These are phyloP conservation scores for Epichloe aotearoae DNA, from an alignment of 2,329 filamentous ascomycete genomes.

Conservation along the genomic window DNA sequence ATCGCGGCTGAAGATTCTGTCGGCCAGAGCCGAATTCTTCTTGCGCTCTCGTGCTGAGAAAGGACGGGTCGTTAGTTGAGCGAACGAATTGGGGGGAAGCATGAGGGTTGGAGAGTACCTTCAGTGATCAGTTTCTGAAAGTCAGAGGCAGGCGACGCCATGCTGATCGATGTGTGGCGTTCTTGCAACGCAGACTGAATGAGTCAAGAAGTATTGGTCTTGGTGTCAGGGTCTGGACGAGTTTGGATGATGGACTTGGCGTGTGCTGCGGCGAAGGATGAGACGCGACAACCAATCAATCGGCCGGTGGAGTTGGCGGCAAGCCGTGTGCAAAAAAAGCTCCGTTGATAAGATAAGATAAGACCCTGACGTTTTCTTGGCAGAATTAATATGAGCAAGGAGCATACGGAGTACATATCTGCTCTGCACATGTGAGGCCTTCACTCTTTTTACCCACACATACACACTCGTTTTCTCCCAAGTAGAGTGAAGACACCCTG, in stretches of 20 bases:
- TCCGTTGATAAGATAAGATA: constrained; percentile 19
- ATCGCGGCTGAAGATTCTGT: constrained; percentile 54
- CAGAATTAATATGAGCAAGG: too few relatives aligned
- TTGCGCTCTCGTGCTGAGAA: constrained; percentile 50
- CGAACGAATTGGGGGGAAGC: neutral
- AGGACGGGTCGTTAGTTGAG: neutral
- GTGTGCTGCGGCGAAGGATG: neutral
- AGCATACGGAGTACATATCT: too few relatives aligned
- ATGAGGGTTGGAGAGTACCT: constrained; percentile 20
- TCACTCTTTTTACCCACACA: neutral
- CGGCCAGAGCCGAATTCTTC: constrained; percentile 58
- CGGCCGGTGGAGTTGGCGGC: neutral
- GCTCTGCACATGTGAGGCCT: neutral
- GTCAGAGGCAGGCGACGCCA: constrained; percentile 32
- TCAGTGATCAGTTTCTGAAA: constrained; percentile 43
- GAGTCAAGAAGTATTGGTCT: neutral
- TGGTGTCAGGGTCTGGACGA: neutral
- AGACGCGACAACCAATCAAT: constrained; percentile 4
- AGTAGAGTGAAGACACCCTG: neutral
- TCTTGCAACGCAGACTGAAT: neutral
- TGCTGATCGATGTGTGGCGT: constrained; percentile 12
- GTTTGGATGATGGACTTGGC: neutral
- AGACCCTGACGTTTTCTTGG: too few relatives aligned
- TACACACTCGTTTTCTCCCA: too few relatives aligned
- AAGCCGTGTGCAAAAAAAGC: constrained; percentile 37